phyloP scores from a whole-genome alignment of 176 grass and related monocot species.

The Eragrostis curvula region DNA sequence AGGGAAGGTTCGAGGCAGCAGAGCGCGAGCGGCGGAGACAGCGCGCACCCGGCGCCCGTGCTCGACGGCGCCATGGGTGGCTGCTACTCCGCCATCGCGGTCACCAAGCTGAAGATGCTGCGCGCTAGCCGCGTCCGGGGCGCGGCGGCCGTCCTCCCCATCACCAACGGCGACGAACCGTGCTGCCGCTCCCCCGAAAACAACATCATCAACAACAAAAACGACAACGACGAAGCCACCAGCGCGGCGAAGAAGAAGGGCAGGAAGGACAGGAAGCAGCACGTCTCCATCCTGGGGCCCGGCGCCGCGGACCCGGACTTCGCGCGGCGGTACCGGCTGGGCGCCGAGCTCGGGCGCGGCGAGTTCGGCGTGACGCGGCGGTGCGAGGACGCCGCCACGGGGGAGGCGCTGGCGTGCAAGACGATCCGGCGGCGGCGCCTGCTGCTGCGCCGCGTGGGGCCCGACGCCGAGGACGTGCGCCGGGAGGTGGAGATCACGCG shows the following conservation, averaged over 20 bases:
- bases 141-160: constrained; percentile 42
- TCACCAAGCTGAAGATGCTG: constrained; percentile 32
- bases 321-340: constrained; percentile 59
- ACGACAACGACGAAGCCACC: not conserved
- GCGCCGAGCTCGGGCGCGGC: constrained; percentile 78
- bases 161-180: constrained; percentile 10
- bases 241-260: constrained; percentile 13
- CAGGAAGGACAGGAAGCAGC: constrained; percentile 24
- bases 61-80: constrained; percentile 50
- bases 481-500: constrained; percentile 76
- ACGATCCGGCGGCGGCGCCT: constrained; percentile 56
- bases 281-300: constrained; percentile 37
- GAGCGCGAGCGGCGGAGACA: constrained; percentile 34
- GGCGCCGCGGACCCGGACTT: constrained; percentile 30
- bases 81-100: constrained; percentile 58
- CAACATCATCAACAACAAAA: not conserved
- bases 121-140: constrained; percentile 3
- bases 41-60: constrained; percentile 32
- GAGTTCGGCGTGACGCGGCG: constrained; percentile 85
- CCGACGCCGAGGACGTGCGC: constrained; percentile 69
- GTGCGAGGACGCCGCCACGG: constrained; percentile 61
- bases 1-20: not conserved
- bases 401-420: constrained; percentile 83
- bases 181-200: constrained; percentile 26
- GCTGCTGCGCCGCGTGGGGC: constrained; percentile 45